These are phyloP conservation scores for Aspergillus sp. DNA, from an alignment of 2,329 filamentous ascomycete genomes.

Conservation along the genomic window DNA sequence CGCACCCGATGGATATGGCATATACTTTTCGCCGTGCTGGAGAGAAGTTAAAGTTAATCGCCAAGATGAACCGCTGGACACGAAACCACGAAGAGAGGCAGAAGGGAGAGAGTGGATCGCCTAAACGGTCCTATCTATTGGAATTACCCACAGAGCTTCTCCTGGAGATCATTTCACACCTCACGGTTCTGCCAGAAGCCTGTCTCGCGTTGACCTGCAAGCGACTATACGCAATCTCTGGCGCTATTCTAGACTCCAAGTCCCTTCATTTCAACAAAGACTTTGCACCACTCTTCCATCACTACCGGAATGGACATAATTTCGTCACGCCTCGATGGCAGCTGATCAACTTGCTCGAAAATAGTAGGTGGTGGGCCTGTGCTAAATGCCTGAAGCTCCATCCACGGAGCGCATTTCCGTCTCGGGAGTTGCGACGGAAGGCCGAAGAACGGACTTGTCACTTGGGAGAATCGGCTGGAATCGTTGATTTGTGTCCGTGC, in stretches of 20 bases:
- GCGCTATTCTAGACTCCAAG: slow-evolving; percentile 27
- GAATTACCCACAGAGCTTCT: slow-evolving; percentile 39
- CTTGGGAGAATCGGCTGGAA: slow-evolving; percentile 32
- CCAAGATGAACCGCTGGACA: slow-evolving; percentile 28
- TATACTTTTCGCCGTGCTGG: slow-evolving; percentile 29
- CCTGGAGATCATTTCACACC: slow-evolving; percentile 35
- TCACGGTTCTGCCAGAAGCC: slow-evolving; percentile 33
- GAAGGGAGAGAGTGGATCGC: slow-evolving; percentile 12
- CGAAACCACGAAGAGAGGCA: slow-evolving; percentile 14
- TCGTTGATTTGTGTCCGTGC: slow-evolving; percentile 40
- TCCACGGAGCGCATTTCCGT: slow-evolving; percentile 30
- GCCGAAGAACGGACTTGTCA: slow-evolving; percentile 32
- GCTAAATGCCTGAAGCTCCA: slow-evolving; percentile 40
- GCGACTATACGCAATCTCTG: slow-evolving; percentile 33
- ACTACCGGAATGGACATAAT: slow-evolving; percentile 37
- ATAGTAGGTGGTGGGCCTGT: slow-evolving; percentile 33
- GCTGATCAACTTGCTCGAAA: slow-evolving; percentile 34
- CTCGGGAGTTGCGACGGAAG: slow-evolving; percentile 32
- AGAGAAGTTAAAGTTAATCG: slow-evolving; percentile 27
- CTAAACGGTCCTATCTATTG: slow-evolving; percentile 29
- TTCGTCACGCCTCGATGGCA: slow-evolving; percentile 37
- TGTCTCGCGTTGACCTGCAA: slow-evolving; percentile 39
- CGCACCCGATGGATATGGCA: slow-evolving; percentile 22
- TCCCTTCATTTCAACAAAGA: slow-evolving; percentile 36
- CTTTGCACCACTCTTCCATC: slow-evolving; percentile 39